These are phyloP conservation scores for Yamadazyma tumulicola DNA, from an alignment of 805 yeast genomes.

Conservation along the genomic window DNA sequence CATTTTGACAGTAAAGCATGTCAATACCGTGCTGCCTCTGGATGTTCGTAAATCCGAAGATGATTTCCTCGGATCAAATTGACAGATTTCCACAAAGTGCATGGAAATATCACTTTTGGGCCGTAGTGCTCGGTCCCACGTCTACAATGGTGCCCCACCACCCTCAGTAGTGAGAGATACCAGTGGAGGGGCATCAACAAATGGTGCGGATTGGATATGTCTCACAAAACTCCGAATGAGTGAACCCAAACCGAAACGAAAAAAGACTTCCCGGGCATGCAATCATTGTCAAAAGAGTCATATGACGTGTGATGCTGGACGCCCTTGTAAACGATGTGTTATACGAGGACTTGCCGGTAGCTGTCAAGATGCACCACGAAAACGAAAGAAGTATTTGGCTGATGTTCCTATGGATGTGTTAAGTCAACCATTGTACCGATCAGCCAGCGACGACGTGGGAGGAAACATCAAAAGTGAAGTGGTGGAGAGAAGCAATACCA, in stretches of 20 bases:
- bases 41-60: no score
- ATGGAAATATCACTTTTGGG: no score
- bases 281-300: constrained; percentile 88
- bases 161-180: no score
- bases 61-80: no score
- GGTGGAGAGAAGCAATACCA: constrained; percentile 3
- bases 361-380: constrained; percentile 89
- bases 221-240: no score
- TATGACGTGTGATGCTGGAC: constrained; percentile 80
- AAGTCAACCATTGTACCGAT: constrained; percentile 6
- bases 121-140: no score
- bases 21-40: no score
- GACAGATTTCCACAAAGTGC: no score
- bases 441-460: neutral
- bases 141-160: no score
- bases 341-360: constrained; percentile 61
- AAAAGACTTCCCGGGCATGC: constrained; percentile 85
- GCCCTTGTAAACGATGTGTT: constrained; percentile 82
- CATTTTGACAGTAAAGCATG: no score
- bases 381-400: constrained; percentile 73
- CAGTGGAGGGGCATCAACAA: no score
- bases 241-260: constrained; percentile 29
- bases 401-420: constrained; percentile 43
- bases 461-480: neutral
- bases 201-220: no score